Base-by-base conservation (phyloP, 108 stramenopile species). In the Cyclostephanos invisitatus region DNA sequence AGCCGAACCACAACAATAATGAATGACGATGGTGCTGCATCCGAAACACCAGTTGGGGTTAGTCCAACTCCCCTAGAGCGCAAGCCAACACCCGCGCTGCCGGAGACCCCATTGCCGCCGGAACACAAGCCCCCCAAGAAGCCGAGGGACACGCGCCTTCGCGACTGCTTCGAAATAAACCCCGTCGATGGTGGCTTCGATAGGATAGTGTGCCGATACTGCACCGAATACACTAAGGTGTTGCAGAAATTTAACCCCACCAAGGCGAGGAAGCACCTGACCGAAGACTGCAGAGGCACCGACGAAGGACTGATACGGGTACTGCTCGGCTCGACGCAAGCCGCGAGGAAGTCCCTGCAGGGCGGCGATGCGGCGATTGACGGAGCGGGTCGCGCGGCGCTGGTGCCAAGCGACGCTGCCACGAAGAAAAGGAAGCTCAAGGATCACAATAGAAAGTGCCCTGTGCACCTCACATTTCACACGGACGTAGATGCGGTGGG, bases 161-260 rank as follows among this genome's bases (percentile, higher is more conserved):
- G 50, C 14, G 66, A 53, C n/a, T 67, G 66, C 51, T 67, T 67
- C 32, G 32, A 28, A 15, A 67, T 67, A 29, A 67, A 50, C 55
- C 40, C 55, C n/a, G 25, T 68, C 22, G 67, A 68, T 12, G 67
- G 67, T 35, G 53, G 47, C 11, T 53, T 25, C n/a, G 67, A 56
- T 22, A 38, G 37, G 40, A 56, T 68, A 14, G 14, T 22, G 14
- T 68, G 67, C 54, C 36, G 25, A 14, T 56, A 68, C 37, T 68
- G 67, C 40, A 21, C 21, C 5, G 55, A 57, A 37, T 68, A 68
- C 22, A 18, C n/a, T 10, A 68, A 56, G 12, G 40, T 55, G 12
- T 35, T 38, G 5, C n/a, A 38, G 20, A 68, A 68, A 42, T 68
- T 68, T 54, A 68, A 68, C 18, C 54, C 67, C 38, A 68, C 67